Conservation (phyloP, 192 early-diverging fungal genomes). For the Podila horticola region DNA sequence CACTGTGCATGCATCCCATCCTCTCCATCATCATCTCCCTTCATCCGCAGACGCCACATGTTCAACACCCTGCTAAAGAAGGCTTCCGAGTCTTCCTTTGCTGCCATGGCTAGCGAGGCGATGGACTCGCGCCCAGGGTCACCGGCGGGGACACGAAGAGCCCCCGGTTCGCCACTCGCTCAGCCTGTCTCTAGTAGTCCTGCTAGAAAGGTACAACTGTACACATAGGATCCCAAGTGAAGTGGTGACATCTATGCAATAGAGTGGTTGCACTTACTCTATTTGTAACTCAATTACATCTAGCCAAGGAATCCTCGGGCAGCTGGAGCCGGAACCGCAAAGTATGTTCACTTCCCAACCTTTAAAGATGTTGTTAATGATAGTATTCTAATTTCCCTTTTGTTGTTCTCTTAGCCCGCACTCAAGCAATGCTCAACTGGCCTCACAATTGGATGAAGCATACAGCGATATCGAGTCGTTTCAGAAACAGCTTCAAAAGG, state of each 20-base stretch:
- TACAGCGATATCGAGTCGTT: slow-evolving; percentile 35
- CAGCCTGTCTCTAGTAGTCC: slow-evolving; percentile 14
- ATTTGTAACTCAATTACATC: neutral
- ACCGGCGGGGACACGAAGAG: slow-evolving; percentile 25
- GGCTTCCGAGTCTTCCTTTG: slow-evolving; percentile 50
- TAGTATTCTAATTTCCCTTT: neutral
- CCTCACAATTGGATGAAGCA: slow-evolving; percentile 41
- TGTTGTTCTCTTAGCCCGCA: slow-evolving; percentile 15
- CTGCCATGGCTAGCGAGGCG: slow-evolving; percentile 46
- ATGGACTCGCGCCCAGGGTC: slow-evolving; percentile 49
- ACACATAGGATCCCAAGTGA: neutral
- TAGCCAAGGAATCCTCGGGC: slow-evolving; percentile 33
- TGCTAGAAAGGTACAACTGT: slow-evolving; percentile 30
- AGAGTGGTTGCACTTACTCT: neutral
- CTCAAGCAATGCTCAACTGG: slow-evolving; percentile 44
- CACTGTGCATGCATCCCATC: no score
- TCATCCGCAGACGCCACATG: slow-evolving; percentile 14
- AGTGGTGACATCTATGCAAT: no score
- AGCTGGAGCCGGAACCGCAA: neutral
- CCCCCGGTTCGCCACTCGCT: slow-evolving; percentile 34
- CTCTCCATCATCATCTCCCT: no score
- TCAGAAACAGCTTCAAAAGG: slow-evolving; percentile 45
- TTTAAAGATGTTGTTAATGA: neutral
- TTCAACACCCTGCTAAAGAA: slow-evolving; percentile 54
- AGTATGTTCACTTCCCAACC: slow-evolving; percentile 1